These are phyloP conservation scores for Collybiopsis confluens DNA, from an alignment of 768 basidiomycete species.

Conservation along the genomic window DNA sequence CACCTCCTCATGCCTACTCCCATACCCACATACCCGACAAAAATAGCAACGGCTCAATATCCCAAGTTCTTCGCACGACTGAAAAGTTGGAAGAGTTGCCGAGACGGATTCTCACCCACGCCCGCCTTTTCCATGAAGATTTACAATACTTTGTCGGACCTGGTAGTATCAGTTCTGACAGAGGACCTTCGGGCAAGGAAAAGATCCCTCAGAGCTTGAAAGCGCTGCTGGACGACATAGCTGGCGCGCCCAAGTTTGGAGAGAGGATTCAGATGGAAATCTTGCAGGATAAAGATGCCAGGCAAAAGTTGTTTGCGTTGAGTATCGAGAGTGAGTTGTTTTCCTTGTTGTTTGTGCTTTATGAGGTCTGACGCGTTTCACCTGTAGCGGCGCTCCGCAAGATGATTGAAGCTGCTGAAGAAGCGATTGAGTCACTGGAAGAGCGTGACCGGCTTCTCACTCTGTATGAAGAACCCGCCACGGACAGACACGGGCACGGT, in stretches of 20 bases:
- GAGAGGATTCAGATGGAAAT: slow-evolving; percentile 28
- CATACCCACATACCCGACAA: background rate
- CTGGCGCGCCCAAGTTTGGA: slow-evolving; percentile 26
- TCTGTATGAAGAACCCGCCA: background rate
- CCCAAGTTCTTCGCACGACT: background rate
- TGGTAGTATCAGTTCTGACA: slow-evolving; percentile 10
- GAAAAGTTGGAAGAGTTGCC: slow-evolving; percentile 28
- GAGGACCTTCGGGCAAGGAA: slow-evolving; percentile 1
- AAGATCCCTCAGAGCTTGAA: slow-evolving; percentile 25
- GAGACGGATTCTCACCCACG: slow-evolving; percentile 24
- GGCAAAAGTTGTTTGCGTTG: slow-evolving; percentile 28
- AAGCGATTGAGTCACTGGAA: slow-evolving; percentile 18
- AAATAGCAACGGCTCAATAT: background rate
- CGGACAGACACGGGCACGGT: background rate
- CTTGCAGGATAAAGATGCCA: slow-evolving; percentile 26
- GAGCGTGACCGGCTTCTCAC: slow-evolving; percentile 16
- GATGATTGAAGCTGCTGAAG: slow-evolving; percentile 21
- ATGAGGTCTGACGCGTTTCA: background rate
- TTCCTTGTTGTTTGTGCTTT: background rate
- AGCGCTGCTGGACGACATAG: slow-evolving; percentile 29
- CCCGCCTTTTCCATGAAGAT: slow-evolving; percentile 27
- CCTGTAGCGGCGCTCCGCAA: slow-evolving; percentile 18
- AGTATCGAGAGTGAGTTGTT: slow-evolving; percentile 25
- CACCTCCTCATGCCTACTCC: background rate
- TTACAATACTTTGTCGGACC: slow-evolving; percentile 26